Evolutionary conservation across 768 basidiomycete species (phyloP), one percentile per base, ranked within the genome.

Genomic region (Trametes cubensis): DNA sequence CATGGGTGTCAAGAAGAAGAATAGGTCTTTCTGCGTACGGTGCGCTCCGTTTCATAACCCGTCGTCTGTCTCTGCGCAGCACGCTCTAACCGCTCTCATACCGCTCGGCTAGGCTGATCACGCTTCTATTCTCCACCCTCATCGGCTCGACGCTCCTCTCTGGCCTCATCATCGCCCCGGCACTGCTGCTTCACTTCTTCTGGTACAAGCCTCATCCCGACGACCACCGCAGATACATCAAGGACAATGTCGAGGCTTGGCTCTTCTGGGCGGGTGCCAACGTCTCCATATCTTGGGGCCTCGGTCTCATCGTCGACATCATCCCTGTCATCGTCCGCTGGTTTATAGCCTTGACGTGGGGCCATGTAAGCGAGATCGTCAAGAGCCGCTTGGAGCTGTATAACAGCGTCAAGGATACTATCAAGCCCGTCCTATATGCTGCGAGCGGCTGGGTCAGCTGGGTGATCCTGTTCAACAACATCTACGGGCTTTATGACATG

Each of bases 211-310:
- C 81, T 0, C 71, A 88, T 57, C 82, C 80, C 7, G 82, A 81
- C 18, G 77, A 79, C 8, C 76, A 84, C 64, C 81, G 88, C 17
- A 79, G 76, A 28, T 88, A 81, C 63, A 80, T 90, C 63, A 81
- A 81, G 56, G 81, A 86, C 63, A 92, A 88, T 70, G 72, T 88
- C 47, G 78, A 88, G 71, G 87, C 88, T 3, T 93, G 90, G 90
- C 77, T 92, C 3, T 90, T 89, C 73, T 93, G 90, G 89, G 85
- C 83, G 7, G 91, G 90, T 5, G 82, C 87, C 41, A 92, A 93
- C 71, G 76, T 92, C 54, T 76, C 89, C 60, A 80, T 91, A 54
- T 91, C 90, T 3, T 93, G 90, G 90, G 87, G 80, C 63, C 84
- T 93, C 38, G 91, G 87, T 20, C 76, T 90, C 75, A 75, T 88